Conservation (phyloP, 2,329 filamentous ascomycete species). For the Paecilomyces dactylethromorphus region DNA sequence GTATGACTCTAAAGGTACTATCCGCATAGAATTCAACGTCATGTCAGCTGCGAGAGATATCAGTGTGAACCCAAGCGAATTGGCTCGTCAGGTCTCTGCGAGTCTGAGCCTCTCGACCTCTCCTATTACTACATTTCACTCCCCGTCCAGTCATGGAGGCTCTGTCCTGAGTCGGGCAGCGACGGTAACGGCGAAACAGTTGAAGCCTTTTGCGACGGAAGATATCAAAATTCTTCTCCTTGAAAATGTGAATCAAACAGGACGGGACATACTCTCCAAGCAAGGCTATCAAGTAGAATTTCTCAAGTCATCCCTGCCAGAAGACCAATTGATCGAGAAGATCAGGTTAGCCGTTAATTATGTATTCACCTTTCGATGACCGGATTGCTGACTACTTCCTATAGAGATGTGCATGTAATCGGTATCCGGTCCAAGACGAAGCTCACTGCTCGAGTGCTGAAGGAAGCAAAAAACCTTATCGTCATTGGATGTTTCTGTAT, state of each 20-base stretch:
- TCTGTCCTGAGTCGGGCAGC: constrained; percentile 39
- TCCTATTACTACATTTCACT: constrained; percentile 68
- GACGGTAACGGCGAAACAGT: constrained; percentile 55
- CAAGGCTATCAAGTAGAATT: constrained; percentile 97
- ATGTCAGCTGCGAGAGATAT: constrained; percentile 29
- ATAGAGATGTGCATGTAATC: constrained; percentile 89
- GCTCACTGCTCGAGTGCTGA: constrained; percentile 75
- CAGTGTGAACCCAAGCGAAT: constrained; percentile 19
- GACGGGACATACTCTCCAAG: constrained; percentile 68
- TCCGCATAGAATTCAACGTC: background rate
- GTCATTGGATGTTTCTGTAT: constrained; percentile 99
- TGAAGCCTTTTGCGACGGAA: constrained; percentile 92
- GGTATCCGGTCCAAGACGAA: constrained; percentile 98
- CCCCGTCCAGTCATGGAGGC: constrained; percentile 59
- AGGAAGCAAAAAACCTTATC: constrained; percentile 86
- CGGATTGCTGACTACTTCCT: constrained; percentile 1
- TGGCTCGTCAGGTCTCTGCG: constrained; percentile 45
- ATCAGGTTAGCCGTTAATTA: constrained; percentile 58
- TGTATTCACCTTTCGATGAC: constrained; percentile 9
- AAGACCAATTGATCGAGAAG: constrained; percentile 93
- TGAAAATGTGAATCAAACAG: constrained; percentile 92
- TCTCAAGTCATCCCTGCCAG: constrained; percentile 79
- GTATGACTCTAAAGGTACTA: background rate
- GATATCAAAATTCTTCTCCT: constrained; percentile 95
- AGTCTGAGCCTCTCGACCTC: constrained; percentile 66